A percentile compares a stretch with the other conserved stretches of the same genome.
phyloP scores from a whole-genome alignment of 2,329 filamentous ascomycete genomes.

The Aureobasidium sp. region DNA sequence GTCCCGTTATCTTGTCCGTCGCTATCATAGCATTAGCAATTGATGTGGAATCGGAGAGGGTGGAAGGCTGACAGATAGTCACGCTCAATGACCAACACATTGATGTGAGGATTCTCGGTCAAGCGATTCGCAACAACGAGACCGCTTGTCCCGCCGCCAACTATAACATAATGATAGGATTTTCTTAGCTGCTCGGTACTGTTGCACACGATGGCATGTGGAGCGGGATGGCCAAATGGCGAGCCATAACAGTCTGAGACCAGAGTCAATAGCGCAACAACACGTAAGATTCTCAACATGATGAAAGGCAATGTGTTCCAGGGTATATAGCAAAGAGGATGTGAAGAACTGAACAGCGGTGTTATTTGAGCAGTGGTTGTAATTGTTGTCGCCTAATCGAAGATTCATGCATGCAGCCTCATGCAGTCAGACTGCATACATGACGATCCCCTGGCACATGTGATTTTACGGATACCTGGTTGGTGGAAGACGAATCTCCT shows the following conservation, averaged over 20 bases:
- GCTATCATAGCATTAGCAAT: background rate
- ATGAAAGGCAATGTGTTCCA: background rate
- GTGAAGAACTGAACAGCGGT: background rate
- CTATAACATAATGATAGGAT: constrained; percentile 32
- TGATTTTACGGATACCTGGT: background rate
- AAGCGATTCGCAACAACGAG: constrained; percentile 33
- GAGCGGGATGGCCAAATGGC: background rate
- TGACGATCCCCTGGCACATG: background rate
- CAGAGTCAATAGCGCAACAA: background rate
- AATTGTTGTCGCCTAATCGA: background rate
- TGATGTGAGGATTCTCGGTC: constrained; percentile 9
- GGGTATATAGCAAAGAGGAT: background rate
- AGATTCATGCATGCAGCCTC: background rate
- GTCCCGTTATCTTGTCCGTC: constrained; percentile 16
- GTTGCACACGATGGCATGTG: background rate
- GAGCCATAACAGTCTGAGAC: background rate
- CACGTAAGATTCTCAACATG: background rate
- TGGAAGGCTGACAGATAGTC: background rate
- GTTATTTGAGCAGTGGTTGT: background rate
- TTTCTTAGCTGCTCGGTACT: constrained; percentile 11
- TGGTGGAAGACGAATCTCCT: background rate
- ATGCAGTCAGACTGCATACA: background rate
- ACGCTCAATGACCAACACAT: constrained; percentile 17
- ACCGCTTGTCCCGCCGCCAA: constrained; percentile 34
- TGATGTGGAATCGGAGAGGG: background rate